Conservation (phyloP, 495 filamentous ascomycete genomes). For the Aspergillus nanangensis region DNA sequence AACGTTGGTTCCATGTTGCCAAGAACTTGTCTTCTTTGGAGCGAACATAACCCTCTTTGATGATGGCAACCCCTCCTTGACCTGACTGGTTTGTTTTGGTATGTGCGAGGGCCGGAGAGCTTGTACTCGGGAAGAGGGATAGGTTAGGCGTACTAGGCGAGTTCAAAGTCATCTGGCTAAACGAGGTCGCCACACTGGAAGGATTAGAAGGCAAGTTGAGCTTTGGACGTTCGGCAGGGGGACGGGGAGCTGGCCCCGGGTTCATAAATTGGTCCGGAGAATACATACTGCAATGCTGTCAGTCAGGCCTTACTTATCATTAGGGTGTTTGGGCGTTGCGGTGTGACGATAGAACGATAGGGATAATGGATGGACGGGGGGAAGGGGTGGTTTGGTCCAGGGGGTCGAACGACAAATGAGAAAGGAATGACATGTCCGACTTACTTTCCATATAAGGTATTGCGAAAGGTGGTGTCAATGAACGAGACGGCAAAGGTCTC, state of each 20-base stretch:
- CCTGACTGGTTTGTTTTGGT: constrained; percentile 55
- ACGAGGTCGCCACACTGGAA: constrained; percentile 69
- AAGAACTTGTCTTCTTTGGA: constrained; percentile 84
- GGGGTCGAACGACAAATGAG: too few relatives aligned
- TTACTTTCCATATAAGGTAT: too few relatives aligned
- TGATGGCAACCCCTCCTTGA: constrained; percentile 62
- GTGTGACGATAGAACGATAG: too few relatives aligned
- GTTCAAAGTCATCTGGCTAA: constrained; percentile 66
- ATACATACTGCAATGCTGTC: constrained; percentile 48
- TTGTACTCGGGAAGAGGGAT: constrained; percentile 55
- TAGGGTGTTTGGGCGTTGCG: too few relatives aligned
- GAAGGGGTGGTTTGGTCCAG: too few relatives aligned
- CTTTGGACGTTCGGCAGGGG: constrained; percentile 78
- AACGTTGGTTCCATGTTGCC: constrained; percentile 88
- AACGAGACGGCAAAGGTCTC: too few relatives aligned
- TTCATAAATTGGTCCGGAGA: constrained; percentile 85
- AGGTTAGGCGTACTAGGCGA: constrained; percentile 52
- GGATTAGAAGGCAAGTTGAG: constrained; percentile 64
- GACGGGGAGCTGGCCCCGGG: constrained; percentile 87
- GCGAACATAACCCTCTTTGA: constrained; percentile 85
- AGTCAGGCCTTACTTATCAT: too few relatives aligned
- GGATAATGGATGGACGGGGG: too few relatives aligned
- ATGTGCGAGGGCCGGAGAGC: constrained; percentile 60
- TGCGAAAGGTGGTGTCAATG: too few relatives aligned
- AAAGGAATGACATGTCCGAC: too few relatives aligned